phyloP scores from a whole-genome alignment of 1,284 basidiomycete species.

The Ceratobasidium sp. region DNA sequence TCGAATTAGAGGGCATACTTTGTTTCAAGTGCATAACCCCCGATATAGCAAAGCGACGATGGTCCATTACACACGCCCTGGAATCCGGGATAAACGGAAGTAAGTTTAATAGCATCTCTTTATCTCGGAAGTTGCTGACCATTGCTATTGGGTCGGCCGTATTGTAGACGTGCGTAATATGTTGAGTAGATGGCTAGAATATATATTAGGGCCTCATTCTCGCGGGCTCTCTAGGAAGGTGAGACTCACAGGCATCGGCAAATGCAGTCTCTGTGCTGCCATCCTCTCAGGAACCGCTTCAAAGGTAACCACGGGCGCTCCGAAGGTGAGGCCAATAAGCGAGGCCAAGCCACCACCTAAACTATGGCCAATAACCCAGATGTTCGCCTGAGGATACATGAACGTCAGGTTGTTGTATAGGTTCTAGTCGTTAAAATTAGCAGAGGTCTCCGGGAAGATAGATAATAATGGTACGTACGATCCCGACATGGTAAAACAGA shows the following conservation, averaged over 20 bases:
- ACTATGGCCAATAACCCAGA: conserved; percentile 93
- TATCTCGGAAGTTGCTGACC: not conserved
- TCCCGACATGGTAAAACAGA: conserved; percentile 88
- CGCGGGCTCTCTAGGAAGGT: not conserved
- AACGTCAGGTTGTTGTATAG: conserved; percentile 85
- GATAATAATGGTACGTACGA: conserved; percentile 65
- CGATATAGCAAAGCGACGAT: conserved; percentile 61
- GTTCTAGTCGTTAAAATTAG: conserved; percentile 60
- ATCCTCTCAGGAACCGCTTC: conserved; percentile 86
- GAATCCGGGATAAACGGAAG: too few relatives aligned
- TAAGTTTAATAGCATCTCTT: too few relatives aligned
- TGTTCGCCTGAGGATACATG: conserved; percentile 85
- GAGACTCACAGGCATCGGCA: conserved; percentile 70
- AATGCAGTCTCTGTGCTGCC: conserved; percentile 86
- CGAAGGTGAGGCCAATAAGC: conserved; percentile 91
- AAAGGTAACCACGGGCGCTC: conserved; percentile 92
- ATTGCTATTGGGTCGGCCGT: conserved; percentile 78
- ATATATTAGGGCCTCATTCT: not conserved
- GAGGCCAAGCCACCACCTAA: conserved; percentile 91
- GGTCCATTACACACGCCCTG: conserved; percentile 70
- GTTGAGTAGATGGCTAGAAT: conserved; percentile 52
- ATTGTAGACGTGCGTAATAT: conserved; percentile 77
- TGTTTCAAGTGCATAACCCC: conserved; percentile 62
- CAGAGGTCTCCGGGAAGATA: conserved; percentile 2
- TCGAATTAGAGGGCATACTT: conserved; percentile 22